A percentile compares a stretch with the other conserved stretches of the same genome.
Evolutionary conservation across 352 stramenopile species (phyloP).

Genomic region (Pythium apleroticum): DNA sequence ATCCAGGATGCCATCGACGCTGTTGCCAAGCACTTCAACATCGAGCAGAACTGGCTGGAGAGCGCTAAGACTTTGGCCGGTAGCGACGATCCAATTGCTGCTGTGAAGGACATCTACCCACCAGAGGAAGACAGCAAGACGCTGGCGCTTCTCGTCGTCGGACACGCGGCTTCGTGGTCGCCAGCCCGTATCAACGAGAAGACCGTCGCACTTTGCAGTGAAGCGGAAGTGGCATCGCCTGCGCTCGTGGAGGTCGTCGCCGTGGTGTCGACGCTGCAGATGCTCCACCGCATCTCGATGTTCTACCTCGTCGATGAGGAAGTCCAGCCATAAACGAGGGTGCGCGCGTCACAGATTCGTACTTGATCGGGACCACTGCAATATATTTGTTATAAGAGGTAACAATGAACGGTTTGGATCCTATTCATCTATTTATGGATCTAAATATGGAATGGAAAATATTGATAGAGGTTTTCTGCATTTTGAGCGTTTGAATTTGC

Average conservation of each 20-base stretch:
- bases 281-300: slow-evolving; percentile 29
- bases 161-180: slow-evolving; percentile 22
- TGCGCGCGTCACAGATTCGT: slow-evolving; percentile 23
- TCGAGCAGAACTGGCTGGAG: slow-evolving; percentile 4
- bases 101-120: slow-evolving; percentile 6
- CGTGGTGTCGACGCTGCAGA: slow-evolving; percentile 24
- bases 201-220: slow-evolving; percentile 12
- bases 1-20: slow-evolving; percentile 13
- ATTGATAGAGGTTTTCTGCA: slow-evolving; percentile 6
- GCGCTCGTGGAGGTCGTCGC: slow-evolving; percentile 24
- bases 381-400: slow-evolving; percentile 9
- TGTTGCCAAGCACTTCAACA: slow-evolving; percentile 17
- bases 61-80: slow-evolving; percentile 8
- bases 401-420: not conserved
- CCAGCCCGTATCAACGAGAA: slow-evolving; percentile 19
- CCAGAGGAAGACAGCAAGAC: slow-evolving; percentile 12
- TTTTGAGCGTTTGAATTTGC: slow-evolving; percentile 29
- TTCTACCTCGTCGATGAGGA: slow-evolving; percentile 21
- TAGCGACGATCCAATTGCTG: slow-evolving; percentile 12
- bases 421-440: not conserved
- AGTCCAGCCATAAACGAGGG: not conserved
- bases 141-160: slow-evolving; percentile 20
- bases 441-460: not conserved
- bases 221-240: slow-evolving; percentile 9
- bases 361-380: slow-evolving; percentile 1